A percentile compares a stretch with the other conserved stretches of the same genome.
phyloP scores from a whole-genome alignment of 495 filamentous ascomycete species.

The Lophiostoma macrostomum region DNA sequence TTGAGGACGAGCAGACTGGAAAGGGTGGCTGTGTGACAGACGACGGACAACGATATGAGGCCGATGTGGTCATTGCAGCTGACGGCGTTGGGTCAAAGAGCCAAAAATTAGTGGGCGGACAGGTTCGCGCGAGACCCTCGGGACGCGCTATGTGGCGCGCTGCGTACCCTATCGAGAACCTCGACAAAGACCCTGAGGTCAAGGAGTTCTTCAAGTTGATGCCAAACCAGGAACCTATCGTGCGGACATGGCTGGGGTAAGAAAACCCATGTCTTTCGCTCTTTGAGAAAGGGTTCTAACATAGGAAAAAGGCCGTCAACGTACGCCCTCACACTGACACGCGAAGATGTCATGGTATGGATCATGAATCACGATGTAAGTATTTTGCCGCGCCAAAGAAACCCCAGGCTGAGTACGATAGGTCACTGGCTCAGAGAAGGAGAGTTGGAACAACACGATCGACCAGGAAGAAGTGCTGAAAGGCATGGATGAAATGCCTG shows the following conservation, averaged over 20 bases:
- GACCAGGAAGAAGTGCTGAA: constrained; percentile 52
- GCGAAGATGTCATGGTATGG: constrained; percentile 53
- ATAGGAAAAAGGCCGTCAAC: constrained; percentile 44
- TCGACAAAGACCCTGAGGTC: constrained; percentile 38
- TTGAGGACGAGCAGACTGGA: constrained; percentile 49
- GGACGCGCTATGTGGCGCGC: constrained; percentile 55
- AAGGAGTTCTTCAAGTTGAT: constrained; percentile 46
- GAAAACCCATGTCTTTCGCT: background rate
- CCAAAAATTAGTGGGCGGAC: constrained; percentile 56
- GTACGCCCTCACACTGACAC: constrained; percentile 51
- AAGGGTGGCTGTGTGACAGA: constrained; percentile 53
- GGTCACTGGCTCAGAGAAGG: constrained; percentile 49
- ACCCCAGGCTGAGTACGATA: constrained; percentile 28
- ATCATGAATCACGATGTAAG: constrained; percentile 56
- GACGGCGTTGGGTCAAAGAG: constrained; percentile 62
- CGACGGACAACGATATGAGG: constrained; percentile 51
- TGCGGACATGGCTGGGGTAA: constrained; percentile 38
- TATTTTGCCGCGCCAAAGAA: background rate
- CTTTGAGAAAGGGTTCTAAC: background rate
- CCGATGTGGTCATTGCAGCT: constrained; percentile 60
- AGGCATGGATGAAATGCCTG: constrained; percentile 50
- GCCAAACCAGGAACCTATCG: constrained; percentile 40
- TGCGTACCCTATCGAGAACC: constrained; percentile 44
- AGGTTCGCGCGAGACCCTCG: constrained; percentile 48
- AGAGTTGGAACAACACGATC: constrained; percentile 55